phyloP scores from a whole-genome alignment of 2,329 filamentous ascomycete genomes.

The Mariannaea sp. region DNA sequence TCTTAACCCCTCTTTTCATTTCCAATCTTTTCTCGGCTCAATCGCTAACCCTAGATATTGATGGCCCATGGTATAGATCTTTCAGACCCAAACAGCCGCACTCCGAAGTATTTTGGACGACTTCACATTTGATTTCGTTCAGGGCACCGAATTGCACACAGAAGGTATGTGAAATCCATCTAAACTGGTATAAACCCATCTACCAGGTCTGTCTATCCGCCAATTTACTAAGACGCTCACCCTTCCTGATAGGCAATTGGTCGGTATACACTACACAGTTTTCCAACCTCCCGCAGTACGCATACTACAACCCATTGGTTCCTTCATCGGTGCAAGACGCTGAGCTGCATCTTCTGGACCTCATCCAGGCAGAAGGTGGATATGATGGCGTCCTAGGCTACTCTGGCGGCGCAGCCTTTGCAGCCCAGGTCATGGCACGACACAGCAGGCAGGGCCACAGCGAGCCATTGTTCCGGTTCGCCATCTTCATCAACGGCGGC shows the following conservation, averaged over 20 bases:
- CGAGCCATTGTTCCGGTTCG: conserved; percentile 8
- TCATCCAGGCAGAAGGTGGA: conserved; percentile 2
- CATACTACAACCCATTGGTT: conserved; percentile 9
- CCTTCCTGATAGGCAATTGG: not conserved
- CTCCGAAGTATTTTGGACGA: conserved; percentile 8
- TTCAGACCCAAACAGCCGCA: conserved; percentile 16
- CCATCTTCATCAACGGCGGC: conserved; percentile 2
- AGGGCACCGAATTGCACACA: conserved; percentile 8
- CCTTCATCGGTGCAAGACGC: conserved; percentile 3
- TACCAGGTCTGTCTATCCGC: too few relatives aligned
- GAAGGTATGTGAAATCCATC: not conserved
- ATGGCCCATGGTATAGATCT: conserved; percentile 12
- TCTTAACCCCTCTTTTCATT: too few relatives aligned
- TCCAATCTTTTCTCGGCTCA: too few relatives aligned
- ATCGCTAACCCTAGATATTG: too few relatives aligned
- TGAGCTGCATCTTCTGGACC: conserved; percentile 3
- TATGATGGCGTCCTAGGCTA: conserved; percentile 9
- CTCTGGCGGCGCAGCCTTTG: conserved; percentile 5
- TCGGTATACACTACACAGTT: conserved; percentile 8
- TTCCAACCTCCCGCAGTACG: conserved; percentile 7
- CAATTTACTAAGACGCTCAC: too few relatives aligned
- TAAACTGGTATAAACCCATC: not conserved
- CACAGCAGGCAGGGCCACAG: conserved; percentile 1
- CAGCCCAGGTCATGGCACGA: conserved; percentile 9
- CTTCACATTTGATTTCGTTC: conserved; percentile 7